Percentiles rank a stretch among this genome's conserved stretches.
These are phyloP conservation scores for Phytophthora macrochlamydospora DNA, from an alignment of 352 stramenopile genomes.

Conservation along the genomic window DNA sequence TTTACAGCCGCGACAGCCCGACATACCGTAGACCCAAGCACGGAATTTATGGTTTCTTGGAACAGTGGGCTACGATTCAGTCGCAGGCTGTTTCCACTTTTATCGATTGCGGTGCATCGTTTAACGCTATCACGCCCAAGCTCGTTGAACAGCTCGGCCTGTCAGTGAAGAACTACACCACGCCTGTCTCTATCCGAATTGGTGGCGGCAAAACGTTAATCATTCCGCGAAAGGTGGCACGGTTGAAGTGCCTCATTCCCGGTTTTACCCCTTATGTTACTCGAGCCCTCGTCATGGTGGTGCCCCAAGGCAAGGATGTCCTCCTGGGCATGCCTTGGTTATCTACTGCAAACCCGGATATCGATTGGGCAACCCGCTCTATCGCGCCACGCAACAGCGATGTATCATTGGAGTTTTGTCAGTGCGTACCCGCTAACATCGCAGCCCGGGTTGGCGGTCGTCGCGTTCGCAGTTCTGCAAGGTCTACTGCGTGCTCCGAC, in stretches of 20 bases:
- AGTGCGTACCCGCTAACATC: background rate
- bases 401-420: background rate
- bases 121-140: background rate
- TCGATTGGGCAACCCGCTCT: background rate
- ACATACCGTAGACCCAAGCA: background rate
- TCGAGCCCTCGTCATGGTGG: background rate
- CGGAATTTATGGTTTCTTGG: background rate
- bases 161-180: background rate
- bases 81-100: background rate
- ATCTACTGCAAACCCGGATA: background rate
- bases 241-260: background rate
- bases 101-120: constrained; percentile 4
- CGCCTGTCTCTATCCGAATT: background rate
- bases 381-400: background rate
- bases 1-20: background rate
- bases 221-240: background rate
- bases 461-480: background rate
- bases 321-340: constrained; percentile 2
- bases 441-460: background rate
- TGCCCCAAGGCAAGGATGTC: background rate
- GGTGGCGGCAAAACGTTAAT: background rate
- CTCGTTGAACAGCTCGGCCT: background rate
- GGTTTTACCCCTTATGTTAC: background rate
- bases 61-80: background rate
- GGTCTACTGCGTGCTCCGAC: background rate